Evolutionary conservation across 495 filamentous ascomycete genomes (phyloP).

Genomic region (Tuber magnatum): DNA sequence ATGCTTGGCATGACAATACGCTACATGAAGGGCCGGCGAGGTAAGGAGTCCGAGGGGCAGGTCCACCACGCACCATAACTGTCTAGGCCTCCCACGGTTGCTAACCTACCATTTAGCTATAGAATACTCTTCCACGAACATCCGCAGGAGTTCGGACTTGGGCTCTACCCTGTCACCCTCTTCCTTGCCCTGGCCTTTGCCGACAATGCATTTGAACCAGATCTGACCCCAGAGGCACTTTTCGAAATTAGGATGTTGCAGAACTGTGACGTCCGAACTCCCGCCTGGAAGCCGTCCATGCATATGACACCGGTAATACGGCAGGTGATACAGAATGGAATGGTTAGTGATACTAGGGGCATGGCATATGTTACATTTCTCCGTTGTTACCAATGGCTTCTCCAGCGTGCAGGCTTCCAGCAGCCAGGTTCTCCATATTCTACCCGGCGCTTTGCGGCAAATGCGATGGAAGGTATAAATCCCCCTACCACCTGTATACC

Average conservation of each 20-base stretch:
- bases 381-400: not conserved
- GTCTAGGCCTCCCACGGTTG: no score
- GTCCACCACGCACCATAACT: no score
- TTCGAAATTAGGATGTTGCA: not conserved
- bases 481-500: no score
- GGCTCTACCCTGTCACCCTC: not conserved
- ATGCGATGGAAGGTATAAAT: no score
- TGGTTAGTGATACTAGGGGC: not conserved
- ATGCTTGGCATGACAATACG: no score
- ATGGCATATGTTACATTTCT: slow-evolving; percentile 7
- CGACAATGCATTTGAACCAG: not conserved
- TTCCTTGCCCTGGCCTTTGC: slow-evolving; percentile 5
- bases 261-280: not conserved
- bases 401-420: not conserved
- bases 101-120: no score
- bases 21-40: no score
- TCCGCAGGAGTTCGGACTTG: not conserved
- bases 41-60: no score
- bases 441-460: not conserved
- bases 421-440: not conserved
- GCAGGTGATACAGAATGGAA: no score
- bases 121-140: no score
- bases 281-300: slow-evolving; percentile 2
- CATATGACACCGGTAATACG: not conserved
- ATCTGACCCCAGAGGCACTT: not conserved